Evolutionary conservation across 768 basidiomycete genomes (phyloP).

Genomic region (Russula ochroleuca): DNA sequence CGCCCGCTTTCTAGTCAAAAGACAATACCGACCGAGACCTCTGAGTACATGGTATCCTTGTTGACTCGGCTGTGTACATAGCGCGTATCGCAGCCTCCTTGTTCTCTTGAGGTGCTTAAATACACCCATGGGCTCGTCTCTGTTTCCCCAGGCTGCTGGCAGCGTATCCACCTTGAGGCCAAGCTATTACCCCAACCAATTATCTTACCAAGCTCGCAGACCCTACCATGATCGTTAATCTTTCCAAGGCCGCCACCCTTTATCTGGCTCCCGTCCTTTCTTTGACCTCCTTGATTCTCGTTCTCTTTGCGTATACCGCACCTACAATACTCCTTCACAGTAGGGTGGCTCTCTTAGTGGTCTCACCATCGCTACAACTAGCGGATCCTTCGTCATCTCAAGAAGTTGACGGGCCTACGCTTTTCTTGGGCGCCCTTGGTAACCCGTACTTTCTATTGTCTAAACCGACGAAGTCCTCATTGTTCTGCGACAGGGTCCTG

Average conservation of each 20-base stretch:
- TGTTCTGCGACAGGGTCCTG: conserved; percentile 56
- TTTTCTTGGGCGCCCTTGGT: conserved; percentile 67
- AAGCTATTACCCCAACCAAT: conserved; percentile 25
- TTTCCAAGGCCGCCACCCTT: conserved; percentile 63
- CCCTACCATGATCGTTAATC: conserved; percentile 60
- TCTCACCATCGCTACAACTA: conserved; percentile 51
- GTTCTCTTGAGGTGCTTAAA: conserved; percentile 11
- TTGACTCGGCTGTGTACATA: not conserved
- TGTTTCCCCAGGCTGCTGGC: conserved; percentile 20
- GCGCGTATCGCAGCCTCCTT: not conserved
- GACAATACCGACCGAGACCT: conserved; percentile 5
- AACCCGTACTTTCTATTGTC: conserved; percentile 23
- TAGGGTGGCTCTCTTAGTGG: conserved; percentile 60
- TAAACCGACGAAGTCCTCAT: conserved; percentile 6
- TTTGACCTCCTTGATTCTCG: conserved; percentile 60
- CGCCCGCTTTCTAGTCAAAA: not conserved
- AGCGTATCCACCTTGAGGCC: conserved; percentile 23
- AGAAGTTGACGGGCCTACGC: conserved; percentile 59
- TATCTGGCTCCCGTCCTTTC: conserved; percentile 65
- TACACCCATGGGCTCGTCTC: not conserved
- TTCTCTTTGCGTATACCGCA: conserved; percentile 64
- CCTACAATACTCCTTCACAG: conserved; percentile 56
- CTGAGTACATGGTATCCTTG: conserved; percentile 1
- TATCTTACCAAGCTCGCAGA: conserved; percentile 21
- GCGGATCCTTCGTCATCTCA: conserved; percentile 34